A percentile compares a stretch with the other conserved stretches of the same genome.
Conservation (phyloP, 148 eudicot species). For the Dysphania ambrosioides region DNA sequence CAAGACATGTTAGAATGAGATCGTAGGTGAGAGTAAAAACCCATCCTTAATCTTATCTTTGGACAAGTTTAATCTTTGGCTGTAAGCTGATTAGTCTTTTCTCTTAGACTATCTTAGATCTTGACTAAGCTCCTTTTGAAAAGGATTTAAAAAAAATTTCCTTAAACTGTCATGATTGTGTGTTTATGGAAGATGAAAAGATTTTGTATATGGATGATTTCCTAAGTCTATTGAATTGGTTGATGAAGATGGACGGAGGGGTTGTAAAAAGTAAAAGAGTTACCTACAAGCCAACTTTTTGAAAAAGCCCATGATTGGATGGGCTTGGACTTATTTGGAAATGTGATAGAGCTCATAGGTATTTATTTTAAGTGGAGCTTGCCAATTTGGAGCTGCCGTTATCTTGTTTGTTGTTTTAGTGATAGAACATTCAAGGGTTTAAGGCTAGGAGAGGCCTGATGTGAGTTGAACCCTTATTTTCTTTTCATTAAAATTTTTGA, state of each 20-base stretch:
- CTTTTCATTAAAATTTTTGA: not conserved
- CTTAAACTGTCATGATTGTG: not conserved
- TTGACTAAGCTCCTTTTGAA: not conserved
- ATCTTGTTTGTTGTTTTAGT: not conserved
- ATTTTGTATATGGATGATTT: not conserved
- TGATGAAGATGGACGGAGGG: not conserved
- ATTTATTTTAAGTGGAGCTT: not conserved
- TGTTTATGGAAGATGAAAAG: not conserved
- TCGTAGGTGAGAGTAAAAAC: too few species aligned
- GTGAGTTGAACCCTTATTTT: not conserved
- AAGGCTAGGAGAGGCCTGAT: not conserved
- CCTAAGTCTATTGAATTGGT: not conserved
- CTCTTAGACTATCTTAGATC: too few species aligned
- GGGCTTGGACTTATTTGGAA: not conserved
- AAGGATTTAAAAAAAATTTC: not conserved
- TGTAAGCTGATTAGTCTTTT: too few species aligned
- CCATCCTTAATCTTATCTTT: too few species aligned
- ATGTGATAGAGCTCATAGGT: not conserved
- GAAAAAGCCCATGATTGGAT: not conserved
- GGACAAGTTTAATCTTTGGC: too few species aligned
- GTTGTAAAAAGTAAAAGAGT: not conserved
- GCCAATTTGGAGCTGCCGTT: not conserved
- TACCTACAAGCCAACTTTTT: not conserved
- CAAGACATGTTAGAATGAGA: too few species aligned
- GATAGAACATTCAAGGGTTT: not conserved